Evolutionary conservation across 371 early-diverging fungal species (phyloP), one percentile per base, ranked within the genome.

Genomic region (Blakeslea trispora): DNA sequence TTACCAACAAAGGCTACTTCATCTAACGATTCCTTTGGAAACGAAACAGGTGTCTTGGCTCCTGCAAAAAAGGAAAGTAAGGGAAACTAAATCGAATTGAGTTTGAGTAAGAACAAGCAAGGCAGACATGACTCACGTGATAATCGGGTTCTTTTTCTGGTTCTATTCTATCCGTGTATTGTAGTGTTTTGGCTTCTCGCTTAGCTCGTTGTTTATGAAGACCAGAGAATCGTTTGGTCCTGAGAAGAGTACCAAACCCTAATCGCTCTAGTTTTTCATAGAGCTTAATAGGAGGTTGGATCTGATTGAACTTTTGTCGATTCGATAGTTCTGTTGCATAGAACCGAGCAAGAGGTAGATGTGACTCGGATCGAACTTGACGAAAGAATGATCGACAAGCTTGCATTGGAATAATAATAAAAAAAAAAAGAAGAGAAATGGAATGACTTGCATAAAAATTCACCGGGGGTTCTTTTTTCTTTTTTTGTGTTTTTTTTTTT

Each of bases 1-100:
- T 50, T 69, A 72, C 86, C 86, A 40, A 87, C 86, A 69, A 88
- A 83, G 15, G 82, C 88, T n/a, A 88, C 57, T 61, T 87, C 90
- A 4, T 75, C 75, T n/a, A 86, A 49, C 24, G 68, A 63, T 51
- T 77, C 83, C 1, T 64, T 64, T 8, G 90, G 90, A 42, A 90
- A 79, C 11, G 89, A 88, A 11, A 71, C 59, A 9, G 78, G 70
- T 24, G 63, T 52, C 60, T 84, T 83, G 6, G 90, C 89, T 10
- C 89, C 90, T 1, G 90, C 90, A 68, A 83, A 86, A 64, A 88
- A 90, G 1, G 72, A 68, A 8, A 86, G 59, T 32, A 75, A 63
- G 11, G 87, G 87, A 35, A 89, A 73, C 80, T 84, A 9, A 21
- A 5, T n/a, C n/a, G n/a, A n/a, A n/a, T n/a, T n/a, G n/a, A n/a